Evolutionary conservation across 2,329 filamentous ascomycete genomes (phyloP).

Genomic region (Colletotrichum camelliae): DNA sequence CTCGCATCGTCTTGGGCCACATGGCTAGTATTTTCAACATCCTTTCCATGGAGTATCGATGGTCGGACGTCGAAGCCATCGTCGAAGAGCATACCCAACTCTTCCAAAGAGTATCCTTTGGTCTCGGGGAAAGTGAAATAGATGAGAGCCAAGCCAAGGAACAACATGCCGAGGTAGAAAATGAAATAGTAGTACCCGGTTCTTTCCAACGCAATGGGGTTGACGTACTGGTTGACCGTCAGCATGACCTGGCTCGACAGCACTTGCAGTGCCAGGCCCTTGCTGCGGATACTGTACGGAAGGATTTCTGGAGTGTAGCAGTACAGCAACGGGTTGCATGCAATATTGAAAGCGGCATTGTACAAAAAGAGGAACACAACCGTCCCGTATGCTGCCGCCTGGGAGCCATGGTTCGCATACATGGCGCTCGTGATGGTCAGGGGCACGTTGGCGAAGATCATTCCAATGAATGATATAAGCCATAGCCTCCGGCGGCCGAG

Average conservation of each 20-base stretch:
- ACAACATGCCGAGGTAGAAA: constrained; percentile 41
- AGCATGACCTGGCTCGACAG: neutral
- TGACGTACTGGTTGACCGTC: constrained; percentile 37
- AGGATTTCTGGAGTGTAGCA: constrained; percentile 32
- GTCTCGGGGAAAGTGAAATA: constrained; percentile 36
- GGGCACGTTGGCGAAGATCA: constrained; percentile 20
- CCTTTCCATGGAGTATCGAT: neutral
- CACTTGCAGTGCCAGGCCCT: neutral
- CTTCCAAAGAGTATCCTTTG: constrained; percentile 44
- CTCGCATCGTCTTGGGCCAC: neutral
- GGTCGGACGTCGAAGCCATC: neutral
- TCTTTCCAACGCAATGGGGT: constrained; percentile 44
- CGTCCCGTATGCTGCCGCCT: constrained; percentile 17
- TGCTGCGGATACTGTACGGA: constrained; percentile 24
- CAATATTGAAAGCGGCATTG: constrained; percentile 40
- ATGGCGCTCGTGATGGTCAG: constrained; percentile 22
- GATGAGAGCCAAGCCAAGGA: constrained; percentile 17
- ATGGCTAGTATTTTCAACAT: neutral
- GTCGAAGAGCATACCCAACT: constrained; percentile 8
- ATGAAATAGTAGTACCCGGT: constrained; percentile 50
- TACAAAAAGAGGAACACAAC: constrained; percentile 41
- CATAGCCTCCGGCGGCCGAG: constrained; percentile 27
- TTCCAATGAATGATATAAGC: constrained; percentile 20
- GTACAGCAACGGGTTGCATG: constrained; percentile 37
- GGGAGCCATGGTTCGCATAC: constrained; percentile 16